phyloP scores from a whole-genome alignment of 305 asterid genomes.

The Vinca major region DNA sequence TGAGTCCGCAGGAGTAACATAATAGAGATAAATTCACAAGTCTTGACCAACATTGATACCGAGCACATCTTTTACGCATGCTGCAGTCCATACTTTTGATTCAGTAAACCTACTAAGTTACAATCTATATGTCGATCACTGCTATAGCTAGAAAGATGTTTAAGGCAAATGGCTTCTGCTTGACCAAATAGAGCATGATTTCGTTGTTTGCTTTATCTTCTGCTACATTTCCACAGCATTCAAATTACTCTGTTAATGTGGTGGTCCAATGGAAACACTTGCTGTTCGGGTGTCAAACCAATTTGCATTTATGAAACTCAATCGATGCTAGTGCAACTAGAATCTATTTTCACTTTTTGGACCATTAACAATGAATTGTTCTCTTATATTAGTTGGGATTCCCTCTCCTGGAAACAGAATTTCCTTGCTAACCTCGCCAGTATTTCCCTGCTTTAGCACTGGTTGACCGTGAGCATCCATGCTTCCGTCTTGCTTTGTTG shows the following conservation, averaged over 20 bases:
- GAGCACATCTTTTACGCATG: background rate
- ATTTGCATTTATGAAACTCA: background rate
- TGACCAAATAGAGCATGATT: background rate
- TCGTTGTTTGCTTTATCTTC: background rate
- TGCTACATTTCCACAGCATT: background rate
- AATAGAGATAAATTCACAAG: background rate
- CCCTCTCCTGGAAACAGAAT: background rate
- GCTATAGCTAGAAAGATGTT: background rate
- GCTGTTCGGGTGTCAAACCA: background rate
- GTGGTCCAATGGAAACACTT: background rate
- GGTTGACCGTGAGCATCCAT: background rate
- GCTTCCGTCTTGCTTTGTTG: background rate
- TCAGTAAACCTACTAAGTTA: background rate
- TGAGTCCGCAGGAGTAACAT: conserved; percentile 1
- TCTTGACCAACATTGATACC: background rate
- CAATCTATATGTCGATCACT: background rate
- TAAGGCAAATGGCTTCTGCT: background rate
- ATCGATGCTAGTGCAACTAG: background rate
- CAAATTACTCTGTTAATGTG: background rate
- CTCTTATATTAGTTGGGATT: background rate
- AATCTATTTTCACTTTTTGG: background rate
- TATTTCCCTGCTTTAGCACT: background rate
- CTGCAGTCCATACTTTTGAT: background rate
- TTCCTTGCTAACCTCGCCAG: background rate
- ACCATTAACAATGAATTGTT: background rate